Conservation (phyloP, 1,139 yeast species). For the Yamadazyma sp. region DNA sequence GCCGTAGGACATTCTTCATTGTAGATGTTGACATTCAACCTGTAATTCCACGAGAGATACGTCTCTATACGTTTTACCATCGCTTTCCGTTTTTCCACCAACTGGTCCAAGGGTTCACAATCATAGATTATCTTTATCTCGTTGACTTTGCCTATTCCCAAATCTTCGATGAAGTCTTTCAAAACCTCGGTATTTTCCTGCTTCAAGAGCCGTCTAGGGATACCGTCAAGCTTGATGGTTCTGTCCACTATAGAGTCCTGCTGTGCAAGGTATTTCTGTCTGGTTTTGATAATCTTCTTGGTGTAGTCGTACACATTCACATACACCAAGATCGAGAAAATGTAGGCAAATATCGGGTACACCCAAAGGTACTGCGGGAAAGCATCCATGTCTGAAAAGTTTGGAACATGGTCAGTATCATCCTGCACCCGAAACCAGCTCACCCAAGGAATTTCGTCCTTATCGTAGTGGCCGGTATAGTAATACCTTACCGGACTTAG, state of each 20-base stretch:
- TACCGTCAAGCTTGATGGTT: slow-evolving; percentile 85
- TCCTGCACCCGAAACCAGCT: slow-evolving; percentile 1
- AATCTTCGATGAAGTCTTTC: slow-evolving; percentile 55
- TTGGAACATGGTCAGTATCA: slow-evolving; percentile 13
- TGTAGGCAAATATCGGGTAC: slow-evolving; percentile 83
- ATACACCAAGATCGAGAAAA: slow-evolving; percentile 72
- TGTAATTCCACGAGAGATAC: slow-evolving; percentile 45
- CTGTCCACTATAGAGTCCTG: slow-evolving; percentile 92
- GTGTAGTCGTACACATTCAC: slow-evolving; percentile 68
- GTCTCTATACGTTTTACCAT: slow-evolving; percentile 43
- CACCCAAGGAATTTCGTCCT: slow-evolving; percentile 26
- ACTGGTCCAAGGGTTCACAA: slow-evolving; percentile 48
- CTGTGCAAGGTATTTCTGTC: slow-evolving; percentile 82
- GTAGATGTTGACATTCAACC: slow-evolving; percentile 45
- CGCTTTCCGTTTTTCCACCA: slow-evolving; percentile 36
- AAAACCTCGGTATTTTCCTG: slow-evolving; percentile 41
- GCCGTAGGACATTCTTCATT: slow-evolving; percentile 32
- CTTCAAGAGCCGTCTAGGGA: slow-evolving; percentile 50
- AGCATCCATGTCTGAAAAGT: slow-evolving; percentile 21
- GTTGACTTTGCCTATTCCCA: slow-evolving; percentile 61
- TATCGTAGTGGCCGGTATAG: slow-evolving; percentile 48
- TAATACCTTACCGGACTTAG: slow-evolving; percentile 47
- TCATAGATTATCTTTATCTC: slow-evolving; percentile 57
- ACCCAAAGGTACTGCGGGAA: slow-evolving; percentile 58
- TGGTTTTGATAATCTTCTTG: slow-evolving; percentile 63